Percentiles rank a stretch among this genome's conserved stretches.
Evolutionary conservation across 2,329 filamentous ascomycete species (phyloP).

Genomic region (Pestalotiopsis sp.): DNA sequence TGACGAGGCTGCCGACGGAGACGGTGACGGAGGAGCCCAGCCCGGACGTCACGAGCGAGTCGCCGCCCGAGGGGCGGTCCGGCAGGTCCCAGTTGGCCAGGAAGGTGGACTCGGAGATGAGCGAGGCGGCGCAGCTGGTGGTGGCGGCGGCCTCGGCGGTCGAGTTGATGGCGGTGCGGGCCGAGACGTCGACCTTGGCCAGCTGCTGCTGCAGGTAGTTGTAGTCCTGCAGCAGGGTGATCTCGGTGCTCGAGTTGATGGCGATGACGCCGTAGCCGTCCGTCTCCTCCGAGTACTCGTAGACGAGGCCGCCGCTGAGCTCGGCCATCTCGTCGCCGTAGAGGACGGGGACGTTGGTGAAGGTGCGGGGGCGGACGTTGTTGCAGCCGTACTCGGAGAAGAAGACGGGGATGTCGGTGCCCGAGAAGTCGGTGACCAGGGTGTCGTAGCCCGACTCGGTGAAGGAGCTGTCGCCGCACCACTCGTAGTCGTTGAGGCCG

Average conservation of each 20-base stretch:
- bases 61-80: constrained; percentile 62
- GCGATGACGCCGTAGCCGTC: constrained; percentile 65
- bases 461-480: constrained; percentile 66
- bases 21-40: constrained; percentile 57
- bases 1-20: constrained; percentile 62
- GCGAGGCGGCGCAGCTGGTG: constrained; percentile 62
- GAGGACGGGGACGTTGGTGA: constrained; percentile 72
- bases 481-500: constrained; percentile 74
- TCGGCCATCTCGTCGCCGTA: constrained; percentile 60
- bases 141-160: constrained; percentile 48
- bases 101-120: constrained; percentile 70
- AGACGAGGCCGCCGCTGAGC: constrained; percentile 75
- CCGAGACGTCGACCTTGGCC: constrained; percentile 40
- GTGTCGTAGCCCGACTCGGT: constrained; percentile 60
- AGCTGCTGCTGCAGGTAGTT: constrained; percentile 8
- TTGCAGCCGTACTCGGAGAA: constrained; percentile 82
- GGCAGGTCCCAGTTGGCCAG: constrained; percentile 71
- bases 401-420: constrained; percentile 71
- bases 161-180: constrained; percentile 65
- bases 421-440: constrained; percentile 64
- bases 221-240: constrained; percentile 11
- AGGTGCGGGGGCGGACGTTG: constrained; percentile 63
- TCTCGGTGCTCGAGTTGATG: constrained; percentile 54
- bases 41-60: constrained; percentile 73
- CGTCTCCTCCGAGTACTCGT: constrained; percentile 73